Evolutionary conservation across 1,139 yeast genomes (phyloP).

Genomic region (Magnusiomyces tetraspermus): DNA sequence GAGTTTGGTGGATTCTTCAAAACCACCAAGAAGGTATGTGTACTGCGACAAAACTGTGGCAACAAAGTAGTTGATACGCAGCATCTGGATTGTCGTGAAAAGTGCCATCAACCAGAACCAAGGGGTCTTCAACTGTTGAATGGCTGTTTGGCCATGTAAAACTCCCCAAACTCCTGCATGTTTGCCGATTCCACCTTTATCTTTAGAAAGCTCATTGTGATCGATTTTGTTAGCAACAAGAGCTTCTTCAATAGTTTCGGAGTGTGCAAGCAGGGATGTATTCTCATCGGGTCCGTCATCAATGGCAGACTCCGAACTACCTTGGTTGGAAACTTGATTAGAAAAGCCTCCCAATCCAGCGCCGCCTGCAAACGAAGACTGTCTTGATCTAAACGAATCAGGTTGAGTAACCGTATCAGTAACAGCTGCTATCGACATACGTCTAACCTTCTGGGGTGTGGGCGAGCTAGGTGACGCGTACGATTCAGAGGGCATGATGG

Average conservation of each 20-base stretch:
- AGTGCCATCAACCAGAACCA: constrained; percentile 74
- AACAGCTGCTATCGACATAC: constrained; percentile 4
- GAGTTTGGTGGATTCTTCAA: constrained; percentile 45
- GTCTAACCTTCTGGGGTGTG: constrained; percentile 1
- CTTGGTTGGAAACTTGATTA: neutral
- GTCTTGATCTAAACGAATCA: constrained; percentile 1
- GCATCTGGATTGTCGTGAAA: constrained; percentile 79
- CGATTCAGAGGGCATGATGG: constrained; percentile 69
- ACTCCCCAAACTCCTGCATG: constrained; percentile 72
- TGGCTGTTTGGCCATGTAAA: constrained; percentile 56
- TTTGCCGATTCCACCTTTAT: constrained; percentile 3
- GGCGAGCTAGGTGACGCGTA: constrained; percentile 39
- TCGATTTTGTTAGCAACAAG: constrained; percentile 4
- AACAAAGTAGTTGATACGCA: constrained; percentile 81
- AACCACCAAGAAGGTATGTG: constrained; percentile 50
- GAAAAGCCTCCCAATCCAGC: neutral
- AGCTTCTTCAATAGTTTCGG: constrained; percentile 4
- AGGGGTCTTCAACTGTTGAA: constrained; percentile 56
- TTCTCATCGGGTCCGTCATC: constrained; percentile 3
- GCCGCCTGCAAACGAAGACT: constrained; percentile 2
- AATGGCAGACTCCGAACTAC: constrained; percentile 3
- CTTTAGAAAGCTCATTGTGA: neutral
- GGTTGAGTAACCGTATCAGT: constrained; percentile 1
- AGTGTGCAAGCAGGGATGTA: neutral
- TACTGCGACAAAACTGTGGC: constrained; percentile 81